A percentile compares a stretch with the other conserved stretches of the same genome.
Evolutionary conservation across 257 asterid species (phyloP).

Genomic region (Jacaranda copaia): DNA sequence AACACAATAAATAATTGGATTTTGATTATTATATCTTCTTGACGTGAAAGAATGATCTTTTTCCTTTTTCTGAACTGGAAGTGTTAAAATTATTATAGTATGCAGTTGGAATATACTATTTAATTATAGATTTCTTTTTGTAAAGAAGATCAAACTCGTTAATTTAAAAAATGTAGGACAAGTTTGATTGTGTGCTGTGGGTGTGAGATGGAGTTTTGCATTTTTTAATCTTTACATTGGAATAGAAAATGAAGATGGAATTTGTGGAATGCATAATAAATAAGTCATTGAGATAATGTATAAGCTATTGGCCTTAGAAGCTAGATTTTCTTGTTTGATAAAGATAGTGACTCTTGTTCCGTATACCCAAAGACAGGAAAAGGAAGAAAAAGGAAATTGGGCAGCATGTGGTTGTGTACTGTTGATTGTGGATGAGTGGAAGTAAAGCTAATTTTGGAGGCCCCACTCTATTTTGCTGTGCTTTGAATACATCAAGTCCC

Average conservation of each 20-base stretch:
- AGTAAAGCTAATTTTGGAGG: conserved; percentile 47
- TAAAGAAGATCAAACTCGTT: not conserved
- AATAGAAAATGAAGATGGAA: conserved; percentile 20
- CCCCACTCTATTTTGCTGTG: conserved; percentile 47
- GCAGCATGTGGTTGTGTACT: conserved; percentile 50
- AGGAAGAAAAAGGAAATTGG: conserved; percentile 24
- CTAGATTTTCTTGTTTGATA: conserved; percentile 38
- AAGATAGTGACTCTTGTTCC: conserved; percentile 40
- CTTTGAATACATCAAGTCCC: conserved; percentile 36
- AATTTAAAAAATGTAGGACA: conserved; percentile 13
- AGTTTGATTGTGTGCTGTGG: conserved; percentile 18
- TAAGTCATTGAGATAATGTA: conserved; percentile 31
- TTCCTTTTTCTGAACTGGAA: conserved; percentile 6
- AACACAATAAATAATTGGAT: not conserved
- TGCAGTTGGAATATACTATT: not conserved
- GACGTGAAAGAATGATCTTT: too few species aligned
- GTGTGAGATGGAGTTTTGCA: not conserved
- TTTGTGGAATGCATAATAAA: conserved; percentile 29
- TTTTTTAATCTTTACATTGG: conserved; percentile 9
- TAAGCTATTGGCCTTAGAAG: conserved; percentile 39
- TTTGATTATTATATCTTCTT: too few species aligned
- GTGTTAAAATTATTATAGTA: not conserved
- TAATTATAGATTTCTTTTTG: too few species aligned
- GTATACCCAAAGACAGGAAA: conserved; percentile 40
- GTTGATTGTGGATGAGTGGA: conserved; percentile 49